Conservation (phyloP, 106 monocot species). For the Hemerocallis citrina region DNA sequence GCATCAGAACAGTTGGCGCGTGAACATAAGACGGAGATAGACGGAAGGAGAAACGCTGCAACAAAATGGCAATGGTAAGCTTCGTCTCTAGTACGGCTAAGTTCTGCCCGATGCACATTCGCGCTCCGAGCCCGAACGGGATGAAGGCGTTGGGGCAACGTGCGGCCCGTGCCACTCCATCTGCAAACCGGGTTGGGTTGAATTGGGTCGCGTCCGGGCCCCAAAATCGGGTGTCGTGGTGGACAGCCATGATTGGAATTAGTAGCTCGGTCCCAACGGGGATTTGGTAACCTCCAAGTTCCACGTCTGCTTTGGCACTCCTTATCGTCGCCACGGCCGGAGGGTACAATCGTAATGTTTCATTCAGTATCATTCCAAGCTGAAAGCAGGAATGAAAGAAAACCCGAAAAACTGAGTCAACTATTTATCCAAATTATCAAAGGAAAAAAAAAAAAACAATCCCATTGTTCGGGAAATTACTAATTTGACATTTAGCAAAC, state of each 20-base stretch:
- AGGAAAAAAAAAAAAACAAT: too few species aligned
- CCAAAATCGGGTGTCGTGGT: constrained; percentile 53
- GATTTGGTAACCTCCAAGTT: constrained; percentile 35
- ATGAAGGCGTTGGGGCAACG: constrained; percentile 44
- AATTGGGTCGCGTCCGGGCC: constrained; percentile 50
- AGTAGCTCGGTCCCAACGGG: constrained; percentile 55
- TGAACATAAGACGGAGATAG: constrained; percentile 37
- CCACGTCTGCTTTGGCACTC: constrained; percentile 38
- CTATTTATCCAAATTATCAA: too few species aligned
- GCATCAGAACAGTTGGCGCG: constrained; percentile 41
- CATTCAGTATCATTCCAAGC: constrained; percentile 72
- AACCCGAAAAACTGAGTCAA: too few species aligned
- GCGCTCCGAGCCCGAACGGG: constrained; percentile 70
- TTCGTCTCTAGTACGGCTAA: constrained; percentile 52
- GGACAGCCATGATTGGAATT: constrained; percentile 66
- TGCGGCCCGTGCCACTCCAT: constrained; percentile 43
- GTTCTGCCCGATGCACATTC: constrained; percentile 80
- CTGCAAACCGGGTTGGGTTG: constrained; percentile 51
- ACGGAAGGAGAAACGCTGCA: constrained; percentile 52
- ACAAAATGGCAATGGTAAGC: constrained; percentile 47
- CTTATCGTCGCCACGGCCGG: constrained; percentile 69
- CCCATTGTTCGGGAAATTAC: neutral
- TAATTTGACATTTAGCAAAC: neutral
- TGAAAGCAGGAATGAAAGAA: constrained; percentile 24
- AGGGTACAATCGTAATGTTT: constrained; percentile 65